Base-by-base conservation (phyloP, 345 rosid genomes). In the Citrus reticulata region DNA sequence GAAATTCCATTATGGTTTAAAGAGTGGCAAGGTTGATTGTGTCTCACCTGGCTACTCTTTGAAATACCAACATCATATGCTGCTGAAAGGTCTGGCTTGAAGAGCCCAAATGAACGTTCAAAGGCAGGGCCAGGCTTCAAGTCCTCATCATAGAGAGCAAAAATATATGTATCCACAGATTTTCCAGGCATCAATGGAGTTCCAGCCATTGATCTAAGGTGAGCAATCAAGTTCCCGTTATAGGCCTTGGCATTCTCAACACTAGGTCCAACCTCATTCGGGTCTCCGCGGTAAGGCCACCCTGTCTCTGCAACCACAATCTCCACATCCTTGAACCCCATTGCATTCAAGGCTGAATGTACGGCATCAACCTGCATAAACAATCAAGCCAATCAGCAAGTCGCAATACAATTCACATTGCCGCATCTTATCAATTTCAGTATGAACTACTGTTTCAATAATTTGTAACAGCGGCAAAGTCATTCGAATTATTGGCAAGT, bases 101-200 rank as follows among this genome's bases (percentile, higher is more conserved):
- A 93, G 72, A 93, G 90, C 58, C 99, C 99, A 2, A 92, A 93
- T 0, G 97, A 89, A 30, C 96, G 88, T 74, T 96, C 99, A 0
- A 93, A 96, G 25, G 87, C 66, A 29, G 97, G 93, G 10, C 98
- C 98, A 5, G 93, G 83, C 81, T 93, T 96, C 89, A 88, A 67
- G 78, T 96, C 82, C 85, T 96, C 99, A 16, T 96, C 97, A 8
- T 93, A 96, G 55, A 96, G 91, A 0, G 98, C 99, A 25, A 94
- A 96, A 76, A 96, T 83, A 84, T 94, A 96, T 3, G 99, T 94
- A 65, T 94, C 98, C 2, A 96, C 90, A 30, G 99, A 80, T 78
- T 94, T 94, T 73, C 97, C 95, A 29, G 98, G 98, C 98, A 94
- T 94, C 77, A 94, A 82, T 35, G 98, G 98, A 49, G 99, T 94